Evolutionary conservation across 2,329 filamentous ascomycete species (phyloP).

Genomic region (Torrubiellomyces zombiae): DNA sequence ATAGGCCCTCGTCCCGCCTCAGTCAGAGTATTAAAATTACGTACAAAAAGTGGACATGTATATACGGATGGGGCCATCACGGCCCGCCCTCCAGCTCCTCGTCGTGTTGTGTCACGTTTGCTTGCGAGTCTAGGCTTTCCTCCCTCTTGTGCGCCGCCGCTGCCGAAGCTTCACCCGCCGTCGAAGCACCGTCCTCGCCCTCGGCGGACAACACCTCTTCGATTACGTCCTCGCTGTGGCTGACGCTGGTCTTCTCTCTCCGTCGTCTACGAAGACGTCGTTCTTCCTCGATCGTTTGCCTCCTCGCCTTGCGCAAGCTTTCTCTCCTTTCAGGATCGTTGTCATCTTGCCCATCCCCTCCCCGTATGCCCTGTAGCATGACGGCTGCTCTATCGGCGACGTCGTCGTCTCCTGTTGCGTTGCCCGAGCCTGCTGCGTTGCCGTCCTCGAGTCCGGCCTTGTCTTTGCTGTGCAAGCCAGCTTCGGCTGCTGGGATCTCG

Average conservation of each 20-base stretch:
- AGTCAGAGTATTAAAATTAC: no score
- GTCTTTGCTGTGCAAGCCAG: constrained; percentile 16
- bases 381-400: constrained; percentile 73
- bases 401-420: constrained; percentile 43
- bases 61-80: no score
- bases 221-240: constrained; percentile 11
- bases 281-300: constrained; percentile 69
- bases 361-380: constrained; percentile 68
- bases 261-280: constrained; percentile 49
- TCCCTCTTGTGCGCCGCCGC: no score
- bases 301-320: constrained; percentile 39
- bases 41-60: no score
- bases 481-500: constrained; percentile 42
- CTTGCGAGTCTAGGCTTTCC: no score
- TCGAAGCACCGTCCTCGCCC: constrained; percentile 4
- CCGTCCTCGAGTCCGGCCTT: constrained; percentile 29
- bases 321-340: constrained; percentile 35
- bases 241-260: constrained; percentile 39
- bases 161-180: constrained; percentile 4
- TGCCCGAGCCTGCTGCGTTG: constrained; percentile 22
- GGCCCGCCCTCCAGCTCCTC: no score
- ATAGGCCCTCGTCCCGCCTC: no score
- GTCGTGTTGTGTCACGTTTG: no score
- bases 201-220: constrained; percentile 8
- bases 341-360: constrained; percentile 40